Evolutionary conservation across 805 yeast genomes (phyloP).

Genomic region (Starmerella geochares): DNA sequence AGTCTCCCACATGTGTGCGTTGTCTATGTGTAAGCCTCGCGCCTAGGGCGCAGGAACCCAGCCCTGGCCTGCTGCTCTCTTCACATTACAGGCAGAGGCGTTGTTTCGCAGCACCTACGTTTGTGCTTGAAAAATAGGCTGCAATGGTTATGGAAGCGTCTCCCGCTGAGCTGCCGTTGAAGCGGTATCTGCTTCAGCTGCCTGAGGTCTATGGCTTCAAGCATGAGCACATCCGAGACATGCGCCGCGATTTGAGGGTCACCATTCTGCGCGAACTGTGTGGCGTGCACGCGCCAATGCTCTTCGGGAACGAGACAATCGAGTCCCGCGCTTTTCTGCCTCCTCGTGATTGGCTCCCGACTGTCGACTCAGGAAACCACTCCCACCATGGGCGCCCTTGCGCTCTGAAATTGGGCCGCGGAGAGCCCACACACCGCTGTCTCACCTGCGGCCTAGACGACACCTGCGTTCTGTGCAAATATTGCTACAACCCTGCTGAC

Average conservation of each 20-base stretch:
- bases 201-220: conserved; percentile 28
- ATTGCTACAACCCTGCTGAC: conserved; percentile 58
- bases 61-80: conserved; percentile 2
- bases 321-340: conserved; percentile 10
- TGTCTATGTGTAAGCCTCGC: neutral
- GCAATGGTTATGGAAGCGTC: neutral
- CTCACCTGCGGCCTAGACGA: conserved; percentile 68
- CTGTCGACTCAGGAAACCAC: conserved; percentile 22
- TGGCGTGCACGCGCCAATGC: conserved; percentile 20
- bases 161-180: conserved; percentile 2
- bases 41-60: neutral
- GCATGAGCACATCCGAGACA: conserved; percentile 24
- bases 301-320: conserved; percentile 15
- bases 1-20: neutral
- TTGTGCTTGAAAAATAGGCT: neutral
- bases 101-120: neutral
- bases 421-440: conserved; percentile 76
- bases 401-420: conserved; percentile 58
- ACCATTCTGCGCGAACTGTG: conserved; percentile 40
- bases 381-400: conserved; percentile 61
- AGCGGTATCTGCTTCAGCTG: conserved; percentile 12
- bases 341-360: conserved; percentile 25
- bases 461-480: conserved; percentile 70
- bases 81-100: neutral
- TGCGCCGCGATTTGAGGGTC: conserved; percentile 31